Base-by-base conservation (phyloP, 2,329 filamentous ascomycete genomes). In the Verticillium alfalfae region DNA sequence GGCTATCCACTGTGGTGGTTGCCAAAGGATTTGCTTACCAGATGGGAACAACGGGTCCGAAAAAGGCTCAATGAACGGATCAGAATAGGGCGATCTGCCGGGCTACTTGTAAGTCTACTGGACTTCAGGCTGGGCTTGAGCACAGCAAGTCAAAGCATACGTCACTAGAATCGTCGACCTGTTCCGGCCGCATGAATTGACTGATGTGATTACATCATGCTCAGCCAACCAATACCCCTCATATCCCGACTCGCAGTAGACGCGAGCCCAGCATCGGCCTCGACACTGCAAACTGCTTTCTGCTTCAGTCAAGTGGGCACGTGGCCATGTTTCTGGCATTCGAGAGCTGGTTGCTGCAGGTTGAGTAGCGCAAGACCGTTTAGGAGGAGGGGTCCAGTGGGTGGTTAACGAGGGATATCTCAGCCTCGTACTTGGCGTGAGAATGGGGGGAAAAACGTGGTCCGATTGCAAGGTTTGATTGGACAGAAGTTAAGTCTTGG, bases 351-450 rank as follows among this genome's bases (percentile, higher is more conserved):
- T 52, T 10, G 18, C 45, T 52, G 45, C 45, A 52, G 45, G 45
- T 26, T 12, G 9, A 18, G 45, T 26, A 26, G 45, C 18, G 45
- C 45, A 52, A 18, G n/a, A 18, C 22, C 45, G 45, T n/a, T 16
- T 12, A 16, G 36, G 6, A 41, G 39, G 45, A 52, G 45, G 45
- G 45, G 45, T 52, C 45, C 45, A 52, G n/a, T 3, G 34, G 54
- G 34, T n/a, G 55, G 34, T 37, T 36, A 18, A 22, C 34, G 55
- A 38, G 55, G 34, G 55, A 10, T 55, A 18, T 26, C 62, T 67
- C 67, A 69, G 67, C 67, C 67, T 69, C 63, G 66, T 60, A 60
- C 65, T 66, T 67, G 63, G 64, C 65, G 63, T 64, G 66, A 65
- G 62, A 62, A 64, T 31, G 63, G 58, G 61, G 60, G 58, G 58